phyloP scores from a whole-genome alignment of 345 rosid species.

The Xanthoceras sorbifolium region DNA sequence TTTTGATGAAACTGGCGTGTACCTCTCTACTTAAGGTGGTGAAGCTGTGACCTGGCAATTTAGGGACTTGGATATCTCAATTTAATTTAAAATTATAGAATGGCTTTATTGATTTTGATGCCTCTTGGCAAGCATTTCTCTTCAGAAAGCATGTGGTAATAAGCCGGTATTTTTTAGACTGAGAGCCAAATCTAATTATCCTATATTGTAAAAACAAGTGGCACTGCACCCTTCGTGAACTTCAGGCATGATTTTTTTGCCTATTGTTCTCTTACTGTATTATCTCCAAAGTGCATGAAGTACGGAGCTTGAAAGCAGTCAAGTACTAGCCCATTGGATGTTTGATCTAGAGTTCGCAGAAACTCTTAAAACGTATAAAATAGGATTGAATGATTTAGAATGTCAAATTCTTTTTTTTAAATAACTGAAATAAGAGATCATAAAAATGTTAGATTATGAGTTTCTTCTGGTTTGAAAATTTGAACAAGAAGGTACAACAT shows the following conservation, averaged over 20 bases:
- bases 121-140: not conserved
- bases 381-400: not conserved
- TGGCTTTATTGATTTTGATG: not conserved
- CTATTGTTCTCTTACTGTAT: not conserved
- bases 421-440: not conserved
- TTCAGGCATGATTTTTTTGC: not conserved
- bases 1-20: not conserved
- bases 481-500: not conserved
- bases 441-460: not conserved
- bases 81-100: not conserved
- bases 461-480: not conserved
- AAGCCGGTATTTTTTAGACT: not conserved
- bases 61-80: not conserved
- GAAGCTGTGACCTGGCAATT: not conserved
- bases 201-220: not conserved
- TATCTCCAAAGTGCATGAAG: not conserved
- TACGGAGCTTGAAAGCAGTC: not conserved
- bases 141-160: not conserved
- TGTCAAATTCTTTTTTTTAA: not conserved
- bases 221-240: not conserved
- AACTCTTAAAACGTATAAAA: not conserved
- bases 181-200: not conserved
- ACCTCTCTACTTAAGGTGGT: not conserved
- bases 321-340: not conserved
- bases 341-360: not conserved